Evolutionary conservation across 371 early-diverging fungal species (phyloP).

Genomic region (Mucor ambiguus): DNA sequence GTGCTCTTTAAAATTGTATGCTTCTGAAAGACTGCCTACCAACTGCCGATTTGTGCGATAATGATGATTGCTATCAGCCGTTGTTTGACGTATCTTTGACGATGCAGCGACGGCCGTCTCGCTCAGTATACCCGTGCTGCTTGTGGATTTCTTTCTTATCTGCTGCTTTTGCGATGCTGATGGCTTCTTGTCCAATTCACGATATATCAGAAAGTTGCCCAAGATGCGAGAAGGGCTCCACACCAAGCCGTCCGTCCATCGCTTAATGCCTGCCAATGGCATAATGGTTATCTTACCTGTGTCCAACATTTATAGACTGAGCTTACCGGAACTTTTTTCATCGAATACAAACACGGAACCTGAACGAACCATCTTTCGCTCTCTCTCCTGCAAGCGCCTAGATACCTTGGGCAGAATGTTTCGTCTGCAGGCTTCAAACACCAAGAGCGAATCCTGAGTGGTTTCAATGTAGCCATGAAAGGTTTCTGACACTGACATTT

Average conservation of each 20-base stretch:
- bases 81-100: background rate
- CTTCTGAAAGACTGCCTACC: conserved; percentile 62
- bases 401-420: conserved; percentile 60
- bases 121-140: background rate
- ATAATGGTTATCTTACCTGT: background rate
- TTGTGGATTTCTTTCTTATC: background rate
- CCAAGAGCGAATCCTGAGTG: conserved; percentile 65
- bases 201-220: conserved; percentile 79
- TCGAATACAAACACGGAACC: conserved; percentile 76
- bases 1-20: conserved; percentile 69
- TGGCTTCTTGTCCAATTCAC: conserved; percentile 66
- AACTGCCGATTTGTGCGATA: conserved; percentile 52
- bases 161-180: conserved; percentile 6
- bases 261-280: conserved; percentile 68
- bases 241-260: conserved; percentile 91
- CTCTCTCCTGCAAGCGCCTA: conserved; percentile 65
- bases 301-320: no score
- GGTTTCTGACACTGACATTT: conserved; percentile 36
- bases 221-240: conserved; percentile 87
- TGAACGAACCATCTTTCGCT: conserved; percentile 60
- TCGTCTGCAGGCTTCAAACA: conserved; percentile 73
- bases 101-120: background rate
- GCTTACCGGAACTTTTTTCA: conserved; percentile 64
- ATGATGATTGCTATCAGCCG: background rate
- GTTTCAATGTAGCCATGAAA: conserved; percentile 60